Percentiles rank a stretch among this genome's conserved stretches.
These are phyloP conservation scores for Phoma sp. DNA, from an alignment of 2,329 filamentous ascomycete species.

Conservation along the genomic window DNA sequence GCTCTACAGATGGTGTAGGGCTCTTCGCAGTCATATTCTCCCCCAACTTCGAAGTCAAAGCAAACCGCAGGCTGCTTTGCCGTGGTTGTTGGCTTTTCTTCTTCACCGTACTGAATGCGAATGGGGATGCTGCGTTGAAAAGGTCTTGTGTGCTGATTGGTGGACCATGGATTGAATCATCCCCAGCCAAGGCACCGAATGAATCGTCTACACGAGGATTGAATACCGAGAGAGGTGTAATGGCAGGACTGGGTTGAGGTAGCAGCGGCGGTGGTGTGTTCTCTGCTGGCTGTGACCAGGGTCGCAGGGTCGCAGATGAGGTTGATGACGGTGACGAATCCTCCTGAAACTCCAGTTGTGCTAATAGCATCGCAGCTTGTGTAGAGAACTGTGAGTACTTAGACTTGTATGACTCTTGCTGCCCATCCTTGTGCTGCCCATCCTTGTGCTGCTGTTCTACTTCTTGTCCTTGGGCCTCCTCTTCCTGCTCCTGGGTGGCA, in stretches of 20 bases:
- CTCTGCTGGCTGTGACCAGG: constrained; percentile 26
- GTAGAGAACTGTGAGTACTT: constrained; percentile 43
- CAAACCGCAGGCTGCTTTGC: constrained; percentile 33
- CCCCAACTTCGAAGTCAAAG: constrained; percentile 25
- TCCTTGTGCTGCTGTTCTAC: constrained; percentile 3
- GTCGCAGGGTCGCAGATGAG: constrained; percentile 21
- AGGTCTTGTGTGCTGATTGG: constrained; percentile 55
- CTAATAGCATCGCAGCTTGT: constrained; percentile 46
- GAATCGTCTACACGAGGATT: constrained; percentile 22
- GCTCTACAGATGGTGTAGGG: constrained; percentile 28
- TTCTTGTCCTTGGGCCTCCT: not conserved
- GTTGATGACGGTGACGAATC: constrained; percentile 27
- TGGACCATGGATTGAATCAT: constrained; percentile 19
- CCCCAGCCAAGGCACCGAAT: not conserved
- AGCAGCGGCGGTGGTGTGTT: constrained; percentile 25
- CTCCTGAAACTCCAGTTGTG: constrained; percentile 45
- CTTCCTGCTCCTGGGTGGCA: not conserved
- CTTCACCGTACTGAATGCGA: constrained; percentile 52
- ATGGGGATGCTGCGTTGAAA: constrained; percentile 51
- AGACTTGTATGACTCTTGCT: constrained; percentile 13
- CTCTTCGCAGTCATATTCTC: constrained; percentile 25
- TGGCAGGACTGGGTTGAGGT: constrained; percentile 28
- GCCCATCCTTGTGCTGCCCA: not conserved
- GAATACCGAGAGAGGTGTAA: constrained; percentile 42
- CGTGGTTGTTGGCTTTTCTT: constrained; percentile 37